Evolutionary conservation across 2,329 filamentous ascomycete genomes (phyloP).

Genomic region (Berkeleyomyces basicola): DNA sequence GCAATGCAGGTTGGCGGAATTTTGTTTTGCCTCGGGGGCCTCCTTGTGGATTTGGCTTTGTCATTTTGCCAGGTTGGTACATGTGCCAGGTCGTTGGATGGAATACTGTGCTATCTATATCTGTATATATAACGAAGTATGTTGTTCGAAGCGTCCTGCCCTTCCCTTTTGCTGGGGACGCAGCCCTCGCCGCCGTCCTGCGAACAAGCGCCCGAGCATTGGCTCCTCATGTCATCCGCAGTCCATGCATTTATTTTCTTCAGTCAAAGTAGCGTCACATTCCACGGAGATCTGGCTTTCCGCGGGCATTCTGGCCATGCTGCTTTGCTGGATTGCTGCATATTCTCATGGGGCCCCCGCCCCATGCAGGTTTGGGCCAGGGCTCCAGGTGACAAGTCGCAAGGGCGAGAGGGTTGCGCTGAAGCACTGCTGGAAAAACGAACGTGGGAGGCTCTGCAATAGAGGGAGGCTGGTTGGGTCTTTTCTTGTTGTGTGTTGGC

Average conservation of each 20-base stretch:
- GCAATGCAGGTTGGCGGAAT: too few species aligned
- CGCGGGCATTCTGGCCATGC: not conserved
- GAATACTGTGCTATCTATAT: too few species aligned
- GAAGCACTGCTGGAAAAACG: not conserved
- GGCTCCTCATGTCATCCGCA: not conserved
- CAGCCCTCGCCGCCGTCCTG: too few species aligned
- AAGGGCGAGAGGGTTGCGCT: not conserved
- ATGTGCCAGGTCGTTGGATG: too few species aligned
- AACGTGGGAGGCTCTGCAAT: not conserved
- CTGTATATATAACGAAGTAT: too few species aligned
- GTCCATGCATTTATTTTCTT: not conserved
- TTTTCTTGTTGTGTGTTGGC: not conserved
- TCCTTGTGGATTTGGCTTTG: too few species aligned
- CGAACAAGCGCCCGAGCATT: not conserved
- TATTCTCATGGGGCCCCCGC: not conserved
- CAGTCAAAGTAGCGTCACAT: not conserved
- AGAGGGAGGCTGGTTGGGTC: not conserved
- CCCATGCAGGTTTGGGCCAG: not conserved
- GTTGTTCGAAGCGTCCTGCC: too few species aligned
- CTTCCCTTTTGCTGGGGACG: too few species aligned
- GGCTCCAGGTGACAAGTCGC: not conserved
- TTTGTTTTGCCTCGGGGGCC: too few species aligned
- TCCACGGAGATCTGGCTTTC: conserved; percentile 4
- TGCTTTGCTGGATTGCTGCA: not conserved
- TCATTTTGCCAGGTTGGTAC: too few species aligned